Evolutionary conservation across 768 basidiomycete species (phyloP).

Genomic region (Mycena leptocephala): DNA sequence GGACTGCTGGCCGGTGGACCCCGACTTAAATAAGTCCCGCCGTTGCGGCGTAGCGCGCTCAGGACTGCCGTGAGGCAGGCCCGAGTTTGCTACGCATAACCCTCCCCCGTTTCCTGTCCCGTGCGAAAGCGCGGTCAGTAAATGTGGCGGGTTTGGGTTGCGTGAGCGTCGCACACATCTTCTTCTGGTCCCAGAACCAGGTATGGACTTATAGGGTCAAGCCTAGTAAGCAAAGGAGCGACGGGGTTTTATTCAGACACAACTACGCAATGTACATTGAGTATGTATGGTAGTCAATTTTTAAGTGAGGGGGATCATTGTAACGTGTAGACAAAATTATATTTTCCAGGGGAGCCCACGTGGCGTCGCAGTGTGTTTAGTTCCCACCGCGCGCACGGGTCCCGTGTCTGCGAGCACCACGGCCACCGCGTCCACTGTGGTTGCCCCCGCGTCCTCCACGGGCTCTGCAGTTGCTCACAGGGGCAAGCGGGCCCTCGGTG

Average conservation of each 20-base stretch:
- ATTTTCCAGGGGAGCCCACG: too few relatives aligned
- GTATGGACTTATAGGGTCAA: neutral
- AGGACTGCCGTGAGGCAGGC: neutral
- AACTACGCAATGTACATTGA: too few relatives aligned
- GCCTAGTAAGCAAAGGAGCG: too few relatives aligned
- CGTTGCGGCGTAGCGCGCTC: neutral
- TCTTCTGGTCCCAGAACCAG: neutral
- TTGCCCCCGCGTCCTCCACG: too few relatives aligned
- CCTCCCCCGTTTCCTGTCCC: conserved; percentile 3
- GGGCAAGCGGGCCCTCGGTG: neutral
- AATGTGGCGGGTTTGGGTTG: neutral
- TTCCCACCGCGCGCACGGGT: neutral
- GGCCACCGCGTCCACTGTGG: neutral
- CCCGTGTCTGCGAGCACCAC: neutral
- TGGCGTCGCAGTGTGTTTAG: too few relatives aligned
- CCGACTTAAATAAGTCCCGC: too few relatives aligned
- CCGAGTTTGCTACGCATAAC: neutral
- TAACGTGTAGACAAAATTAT: too few relatives aligned
- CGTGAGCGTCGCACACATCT: neutral
- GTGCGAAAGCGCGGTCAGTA: neutral
- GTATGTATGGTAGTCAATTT: too few relatives aligned
- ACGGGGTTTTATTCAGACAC: too few relatives aligned
- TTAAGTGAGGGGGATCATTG: too few relatives aligned
- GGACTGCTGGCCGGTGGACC: conserved; percentile 14
- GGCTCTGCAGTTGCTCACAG: too few relatives aligned